Percentiles rank a stretch among this genome's conserved stretches.
phyloP scores from a whole-genome alignment of 371 early-diverging fungal genomes.

The Mucor ambiguus region DNA sequence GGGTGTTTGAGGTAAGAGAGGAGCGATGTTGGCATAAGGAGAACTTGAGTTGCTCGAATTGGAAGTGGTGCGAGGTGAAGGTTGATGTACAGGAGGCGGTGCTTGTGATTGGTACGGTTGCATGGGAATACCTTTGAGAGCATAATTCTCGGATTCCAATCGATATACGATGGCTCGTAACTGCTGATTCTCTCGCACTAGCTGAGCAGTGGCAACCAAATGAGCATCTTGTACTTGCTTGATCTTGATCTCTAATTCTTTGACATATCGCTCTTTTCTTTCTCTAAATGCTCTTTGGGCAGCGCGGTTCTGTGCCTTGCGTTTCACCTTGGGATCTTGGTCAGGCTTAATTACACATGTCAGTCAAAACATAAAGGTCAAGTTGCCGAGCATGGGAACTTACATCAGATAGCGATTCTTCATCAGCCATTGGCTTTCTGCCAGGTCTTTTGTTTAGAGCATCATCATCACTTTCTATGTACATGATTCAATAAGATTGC shows the following conservation, averaged over 20 bases:
- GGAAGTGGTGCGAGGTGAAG: neutral
- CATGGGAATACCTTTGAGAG: constrained; percentile 36
- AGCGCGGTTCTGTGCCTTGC: constrained; percentile 77
- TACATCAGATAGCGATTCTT: constrained; percentile 24
- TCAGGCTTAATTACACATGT: constrained; percentile 29
- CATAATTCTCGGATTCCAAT: constrained; percentile 44
- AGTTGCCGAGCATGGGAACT: neutral
- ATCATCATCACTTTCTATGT: constrained; percentile 28
- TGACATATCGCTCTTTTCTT: constrained; percentile 72
- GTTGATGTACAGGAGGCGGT: constrained; percentile 16
- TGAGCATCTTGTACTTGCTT: constrained; percentile 58
- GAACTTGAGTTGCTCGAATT: neutral
- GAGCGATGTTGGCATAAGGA: constrained; percentile 20
- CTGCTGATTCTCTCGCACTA: constrained; percentile 46
- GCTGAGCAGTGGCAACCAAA: constrained; percentile 30
- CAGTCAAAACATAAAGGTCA: neutral
- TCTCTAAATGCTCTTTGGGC: constrained; percentile 81
- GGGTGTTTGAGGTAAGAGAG: constrained; percentile 8
- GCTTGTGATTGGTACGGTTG: constrained; percentile 25
- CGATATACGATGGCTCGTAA: constrained; percentile 36
- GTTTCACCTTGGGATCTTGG: constrained; percentile 56
- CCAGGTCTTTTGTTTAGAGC: constrained; percentile 26
- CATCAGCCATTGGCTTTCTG: constrained; percentile 37
- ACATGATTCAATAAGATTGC: neutral
- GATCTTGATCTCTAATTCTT: constrained; percentile 65